These are phyloP conservation scores for Carex scoparia DNA, from an alignment of 176 grass and related monocot species.

Conservation along the genomic window DNA sequence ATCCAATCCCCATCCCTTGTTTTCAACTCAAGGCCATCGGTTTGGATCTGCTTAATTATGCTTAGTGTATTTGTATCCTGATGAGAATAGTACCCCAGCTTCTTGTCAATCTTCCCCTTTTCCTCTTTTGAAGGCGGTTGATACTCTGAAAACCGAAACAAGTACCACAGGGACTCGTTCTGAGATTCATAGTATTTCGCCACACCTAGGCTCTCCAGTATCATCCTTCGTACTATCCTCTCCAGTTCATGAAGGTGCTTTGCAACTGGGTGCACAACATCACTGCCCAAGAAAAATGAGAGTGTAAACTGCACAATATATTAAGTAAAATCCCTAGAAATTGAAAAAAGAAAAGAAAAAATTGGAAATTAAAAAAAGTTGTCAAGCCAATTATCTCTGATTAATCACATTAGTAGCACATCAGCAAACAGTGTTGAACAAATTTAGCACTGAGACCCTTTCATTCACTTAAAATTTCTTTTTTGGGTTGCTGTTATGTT, in stretches of 20 bases:
- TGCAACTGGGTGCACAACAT: not conserved
- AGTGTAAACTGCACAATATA: not conserved
- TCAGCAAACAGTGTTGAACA: not conserved
- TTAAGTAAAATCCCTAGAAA: not conserved
- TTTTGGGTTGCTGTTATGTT: not conserved
- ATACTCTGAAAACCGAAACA: conserved; percentile 56
- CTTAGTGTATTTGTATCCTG: conserved; percentile 49
- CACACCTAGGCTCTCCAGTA: conserved; percentile 53
- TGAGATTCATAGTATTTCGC: conserved; percentile 28
- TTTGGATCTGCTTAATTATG: conserved; percentile 57
- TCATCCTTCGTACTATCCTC: conserved; percentile 47
- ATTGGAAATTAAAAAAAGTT: not conserved
- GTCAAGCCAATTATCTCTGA: too few relatives aligned
- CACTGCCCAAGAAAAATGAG: not conserved
- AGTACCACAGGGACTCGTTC: conserved; percentile 23
- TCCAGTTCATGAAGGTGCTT: conserved; percentile 31
- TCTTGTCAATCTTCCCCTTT: conserved; percentile 12
- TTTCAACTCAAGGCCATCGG: conserved; percentile 65
- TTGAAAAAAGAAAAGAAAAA: not conserved
- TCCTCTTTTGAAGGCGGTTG: conserved; percentile 27
- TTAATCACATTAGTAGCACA: too few relatives aligned
- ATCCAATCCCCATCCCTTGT: conserved; percentile 53
- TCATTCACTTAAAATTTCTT: too few relatives aligned
- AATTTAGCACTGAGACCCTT: not conserved
- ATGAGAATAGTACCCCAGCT: conserved; percentile 32